Conservation (phyloP, 1,139 yeast species). For the Lipomyces yarrowii region DNA sequence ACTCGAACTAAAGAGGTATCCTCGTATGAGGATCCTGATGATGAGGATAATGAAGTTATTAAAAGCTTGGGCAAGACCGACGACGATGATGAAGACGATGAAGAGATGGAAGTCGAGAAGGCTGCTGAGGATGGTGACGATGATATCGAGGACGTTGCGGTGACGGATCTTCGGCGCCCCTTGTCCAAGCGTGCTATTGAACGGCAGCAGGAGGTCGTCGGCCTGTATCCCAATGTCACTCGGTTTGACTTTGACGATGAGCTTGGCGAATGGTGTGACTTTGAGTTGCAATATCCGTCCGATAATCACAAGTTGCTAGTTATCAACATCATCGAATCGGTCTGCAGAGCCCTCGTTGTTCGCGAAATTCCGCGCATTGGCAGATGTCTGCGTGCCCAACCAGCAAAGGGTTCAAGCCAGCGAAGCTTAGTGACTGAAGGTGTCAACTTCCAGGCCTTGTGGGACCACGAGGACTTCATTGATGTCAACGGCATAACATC, state of each 20-base stretch:
- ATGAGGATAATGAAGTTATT: slow-evolving; percentile 87
- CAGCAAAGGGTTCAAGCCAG: slow-evolving; percentile 54
- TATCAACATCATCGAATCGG: slow-evolving; percentile 94
- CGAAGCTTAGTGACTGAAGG: slow-evolving; percentile 94
- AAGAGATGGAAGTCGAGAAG: slow-evolving; percentile 37
- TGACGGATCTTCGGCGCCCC: slow-evolving; percentile 12
- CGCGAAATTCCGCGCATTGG: slow-evolving; percentile 91
- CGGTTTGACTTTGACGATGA: slow-evolving; percentile 88
- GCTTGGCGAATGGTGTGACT: slow-evolving; percentile 89
- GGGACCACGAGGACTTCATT: slow-evolving; percentile 94
- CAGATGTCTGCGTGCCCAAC: slow-evolving; percentile 85
- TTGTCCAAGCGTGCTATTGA: slow-evolving; percentile 68
- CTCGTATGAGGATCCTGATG: slow-evolving; percentile 93
- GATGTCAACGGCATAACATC: slow-evolving; percentile 86
- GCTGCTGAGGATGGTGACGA: slow-evolving; percentile 38
- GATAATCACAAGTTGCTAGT: slow-evolving; percentile 90
- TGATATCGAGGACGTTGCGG: slow-evolving; percentile 29
- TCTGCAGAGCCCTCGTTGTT: slow-evolving; percentile 87
- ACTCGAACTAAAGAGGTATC: slow-evolving; percentile 79
- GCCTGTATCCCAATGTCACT: slow-evolving; percentile 65
- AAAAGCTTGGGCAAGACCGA: slow-evolving; percentile 67
- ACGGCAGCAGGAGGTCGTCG: slow-evolving; percentile 80
- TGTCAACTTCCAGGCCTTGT: slow-evolving; percentile 95
- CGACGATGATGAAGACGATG: slow-evolving; percentile 36
- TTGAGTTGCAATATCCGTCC: slow-evolving; percentile 80